A percentile compares a stretch with the other conserved stretches of the same genome.
phyloP scores from a whole-genome alignment of 495 filamentous ascomycete species.

The Xylaria bambusicola region DNA sequence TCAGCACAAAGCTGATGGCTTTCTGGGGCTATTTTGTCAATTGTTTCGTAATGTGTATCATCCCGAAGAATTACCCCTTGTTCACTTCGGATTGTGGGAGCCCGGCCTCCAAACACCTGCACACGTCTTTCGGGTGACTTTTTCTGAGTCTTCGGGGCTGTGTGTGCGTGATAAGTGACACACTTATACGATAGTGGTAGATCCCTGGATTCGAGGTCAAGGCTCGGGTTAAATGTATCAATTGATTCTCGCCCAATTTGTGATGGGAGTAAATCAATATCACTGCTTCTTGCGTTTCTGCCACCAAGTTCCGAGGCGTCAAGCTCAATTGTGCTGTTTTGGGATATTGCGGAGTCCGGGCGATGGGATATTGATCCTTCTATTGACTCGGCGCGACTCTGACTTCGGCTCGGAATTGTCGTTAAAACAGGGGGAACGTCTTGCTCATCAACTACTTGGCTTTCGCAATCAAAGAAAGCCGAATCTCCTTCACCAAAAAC shows the following conservation, averaged over 20 bases:
- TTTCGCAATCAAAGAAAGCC: constrained; percentile 27
- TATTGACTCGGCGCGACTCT: constrained; percentile 4
- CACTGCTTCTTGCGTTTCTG: constrained; percentile 23
- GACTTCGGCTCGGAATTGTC: not conserved
- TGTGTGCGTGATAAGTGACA: constrained; percentile 25
- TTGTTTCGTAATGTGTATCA: constrained; percentile 18
- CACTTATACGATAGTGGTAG: constrained; percentile 26
- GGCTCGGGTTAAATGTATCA: constrained; percentile 34
- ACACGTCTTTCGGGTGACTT: constrained; percentile 31
- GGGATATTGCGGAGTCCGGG: constrained; percentile 19
- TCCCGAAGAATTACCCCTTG: constrained; percentile 35
- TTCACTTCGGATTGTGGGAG: constrained; percentile 32
- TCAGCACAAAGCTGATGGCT: not conserved
- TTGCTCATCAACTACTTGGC: constrained; percentile 13
- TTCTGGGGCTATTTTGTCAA: not conserved
- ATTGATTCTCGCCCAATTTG: constrained; percentile 33
- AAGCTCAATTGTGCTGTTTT: constrained; percentile 16
- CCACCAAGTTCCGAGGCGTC: constrained; percentile 10
- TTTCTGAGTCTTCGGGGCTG: constrained; percentile 27
- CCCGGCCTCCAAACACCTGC: constrained; percentile 27
- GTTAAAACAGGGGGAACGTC: not conserved
- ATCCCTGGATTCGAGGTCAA: constrained; percentile 29
- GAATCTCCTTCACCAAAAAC: constrained; percentile 27
- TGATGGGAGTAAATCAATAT: constrained; percentile 34
- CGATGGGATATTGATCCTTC: constrained; percentile 17